These are phyloP conservation scores for Artemisia argyi DNA, from an alignment of 129 eudicot species.

Conservation along the genomic window DNA sequence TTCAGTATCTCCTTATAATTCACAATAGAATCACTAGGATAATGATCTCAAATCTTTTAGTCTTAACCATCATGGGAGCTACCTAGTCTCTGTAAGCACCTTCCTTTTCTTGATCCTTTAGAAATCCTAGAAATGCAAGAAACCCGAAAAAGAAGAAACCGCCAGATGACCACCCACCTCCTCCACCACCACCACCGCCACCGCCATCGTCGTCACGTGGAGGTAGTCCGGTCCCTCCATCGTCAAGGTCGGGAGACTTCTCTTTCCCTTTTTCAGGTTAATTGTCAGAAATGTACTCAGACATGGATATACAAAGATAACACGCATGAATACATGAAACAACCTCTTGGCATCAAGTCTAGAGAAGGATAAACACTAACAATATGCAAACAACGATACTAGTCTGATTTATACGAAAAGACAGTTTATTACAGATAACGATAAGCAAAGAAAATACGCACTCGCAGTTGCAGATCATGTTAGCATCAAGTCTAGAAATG, in stretches of 20 bases:
- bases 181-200: conserved; percentile 87
- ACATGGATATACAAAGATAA: too few species aligned
- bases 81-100: conserved; percentile 29
- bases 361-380: neutral
- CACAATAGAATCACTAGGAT: conserved; percentile 8
- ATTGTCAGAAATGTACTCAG: conserved; percentile 11
- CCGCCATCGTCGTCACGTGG: conserved; percentile 93
- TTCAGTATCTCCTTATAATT: conserved; percentile 11
- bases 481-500: neutral
- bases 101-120: conserved; percentile 69
- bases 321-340: too few species aligned
- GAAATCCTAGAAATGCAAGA: conserved; percentile 69
- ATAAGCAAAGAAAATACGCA: too few species aligned
- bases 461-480: neutral
- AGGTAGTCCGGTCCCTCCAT: conserved; percentile 82
- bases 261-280: conserved; percentile 56
- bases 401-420: too few species aligned
- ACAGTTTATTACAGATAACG: too few species aligned
- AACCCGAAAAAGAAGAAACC: conserved; percentile 90
- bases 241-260: conserved; percentile 88
- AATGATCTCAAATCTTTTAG: neutral
- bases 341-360: too few species aligned
- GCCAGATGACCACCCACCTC: conserved; percentile 69
- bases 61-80: conserved; percentile 6
- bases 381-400: neutral